phyloP scores from a whole-genome alignment of 108 stramenopile genomes.

The Conticribra guillardii region DNA sequence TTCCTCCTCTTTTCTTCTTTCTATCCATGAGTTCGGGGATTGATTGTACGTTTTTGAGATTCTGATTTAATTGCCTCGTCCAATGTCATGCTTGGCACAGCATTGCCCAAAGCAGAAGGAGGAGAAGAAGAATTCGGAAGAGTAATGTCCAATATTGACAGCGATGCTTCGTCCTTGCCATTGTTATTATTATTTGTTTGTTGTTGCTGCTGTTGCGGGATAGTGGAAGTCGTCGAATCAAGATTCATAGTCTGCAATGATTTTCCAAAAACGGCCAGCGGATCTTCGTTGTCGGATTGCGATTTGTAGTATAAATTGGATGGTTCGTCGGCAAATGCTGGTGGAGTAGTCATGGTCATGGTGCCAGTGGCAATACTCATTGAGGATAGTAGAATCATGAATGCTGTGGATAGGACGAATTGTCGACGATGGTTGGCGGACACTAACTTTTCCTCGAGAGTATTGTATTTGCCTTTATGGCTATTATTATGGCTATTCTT shows the following conservation, averaged over 20 bases:
- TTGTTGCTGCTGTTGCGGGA: neutral
- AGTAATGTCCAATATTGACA: neutral
- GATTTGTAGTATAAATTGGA: conserved; percentile 19
- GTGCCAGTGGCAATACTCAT: too few relatives aligned
- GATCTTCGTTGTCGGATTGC: conserved; percentile 14
- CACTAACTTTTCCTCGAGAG: too few relatives aligned
- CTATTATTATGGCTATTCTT: too few relatives aligned
- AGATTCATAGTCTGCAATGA: neutral
- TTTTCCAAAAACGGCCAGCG: conserved; percentile 16
- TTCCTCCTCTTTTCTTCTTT: too few relatives aligned
- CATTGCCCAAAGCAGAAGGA: neutral
- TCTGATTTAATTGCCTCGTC: conserved; percentile 10
- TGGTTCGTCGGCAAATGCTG: conserved; percentile 13
- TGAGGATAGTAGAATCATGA: too few relatives aligned
- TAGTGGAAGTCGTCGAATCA: neutral
- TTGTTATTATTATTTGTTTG: neutral
- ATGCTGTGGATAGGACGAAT: too few relatives aligned
- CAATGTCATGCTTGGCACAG: neutral
- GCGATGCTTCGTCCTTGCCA: too few relatives aligned
- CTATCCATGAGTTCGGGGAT: conserved; percentile 27
- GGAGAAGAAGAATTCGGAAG: neutral
- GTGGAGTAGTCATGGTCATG: too few relatives aligned
- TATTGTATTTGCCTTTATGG: too few relatives aligned
- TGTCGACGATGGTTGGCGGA: too few relatives aligned
- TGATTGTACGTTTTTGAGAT: conserved; percentile 11